phyloP scores from a whole-genome alignment of 75 land plant species.

The Azolla pinnata region DNA sequence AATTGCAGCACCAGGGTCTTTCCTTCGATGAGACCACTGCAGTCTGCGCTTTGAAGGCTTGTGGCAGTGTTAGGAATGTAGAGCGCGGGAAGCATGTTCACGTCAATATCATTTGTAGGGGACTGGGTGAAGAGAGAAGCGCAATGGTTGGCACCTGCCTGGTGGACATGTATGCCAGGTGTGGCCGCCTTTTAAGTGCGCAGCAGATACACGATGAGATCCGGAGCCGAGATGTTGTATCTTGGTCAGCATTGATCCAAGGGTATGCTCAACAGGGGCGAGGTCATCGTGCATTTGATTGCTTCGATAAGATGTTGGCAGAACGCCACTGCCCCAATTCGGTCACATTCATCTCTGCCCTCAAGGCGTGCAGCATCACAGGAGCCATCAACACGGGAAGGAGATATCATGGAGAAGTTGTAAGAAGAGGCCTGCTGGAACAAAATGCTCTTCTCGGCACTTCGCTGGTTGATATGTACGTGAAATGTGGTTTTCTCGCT shows the following conservation, averaged over 20 bases:
- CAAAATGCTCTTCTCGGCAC: slow-evolving; percentile 27
- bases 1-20: no score
- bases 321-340: slow-evolving; percentile 26
- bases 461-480: slow-evolving; percentile 57
- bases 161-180: slow-evolving; percentile 52
- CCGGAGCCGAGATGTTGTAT: slow-evolving; percentile 12
- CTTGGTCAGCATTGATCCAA: slow-evolving; percentile 40
- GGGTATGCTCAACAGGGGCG: slow-evolving; percentile 18
- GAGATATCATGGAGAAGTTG: slow-evolving; percentile 35
- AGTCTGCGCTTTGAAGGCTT: no score
- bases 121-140: slow-evolving; percentile 18
- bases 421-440: slow-evolving; percentile 17
- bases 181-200: slow-evolving; percentile 35
- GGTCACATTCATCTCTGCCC: slow-evolving; percentile 46
- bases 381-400: slow-evolving; percentile 22
- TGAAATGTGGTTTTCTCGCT: slow-evolving; percentile 30
- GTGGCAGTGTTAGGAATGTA: background rate
- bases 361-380: slow-evolving; percentile 17
- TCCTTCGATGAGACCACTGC: no score
- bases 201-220: slow-evolving; percentile 30
- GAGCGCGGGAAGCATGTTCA: slow-evolving; percentile 49
- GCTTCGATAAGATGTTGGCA: slow-evolving; percentile 10
- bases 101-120: slow-evolving; percentile 32
- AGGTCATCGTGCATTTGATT: slow-evolving; percentile 18
- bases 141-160: slow-evolving; percentile 39